A percentile compares a stretch with the other conserved stretches of the same genome.
phyloP scores from a whole-genome alignment of 129 eudicot genomes.

The Arctium minus region DNA sequence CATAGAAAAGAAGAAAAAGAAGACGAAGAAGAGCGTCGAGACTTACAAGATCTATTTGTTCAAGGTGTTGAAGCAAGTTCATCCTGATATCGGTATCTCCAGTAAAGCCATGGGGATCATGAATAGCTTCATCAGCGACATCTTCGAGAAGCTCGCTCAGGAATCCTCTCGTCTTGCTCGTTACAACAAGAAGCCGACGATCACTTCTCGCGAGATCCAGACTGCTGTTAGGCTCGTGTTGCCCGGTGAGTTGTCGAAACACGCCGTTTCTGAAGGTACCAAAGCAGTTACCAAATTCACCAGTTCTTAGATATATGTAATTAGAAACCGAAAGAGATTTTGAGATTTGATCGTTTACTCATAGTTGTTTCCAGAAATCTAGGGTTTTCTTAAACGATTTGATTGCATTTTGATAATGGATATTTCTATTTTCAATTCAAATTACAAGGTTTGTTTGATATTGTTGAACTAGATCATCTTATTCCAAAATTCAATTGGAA shows the following conservation, averaged over 20 bases:
- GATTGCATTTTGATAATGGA: neutral
- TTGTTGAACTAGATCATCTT: neutral
- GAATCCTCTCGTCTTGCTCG: slow-evolving; percentile 19
- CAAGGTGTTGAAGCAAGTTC: slow-evolving; percentile 13
- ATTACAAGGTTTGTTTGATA: neutral
- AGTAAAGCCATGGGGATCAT: slow-evolving; percentile 11
- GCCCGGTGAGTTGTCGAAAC: slow-evolving; percentile 25
- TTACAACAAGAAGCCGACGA: neutral
- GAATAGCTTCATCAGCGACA: slow-evolving; percentile 3
- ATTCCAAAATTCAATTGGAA: neutral
- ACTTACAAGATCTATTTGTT: slow-evolving; percentile 2
- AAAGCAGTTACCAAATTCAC: slow-evolving; percentile 22
- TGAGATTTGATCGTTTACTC: neutral
- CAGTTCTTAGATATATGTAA: neutral
- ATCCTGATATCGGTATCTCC: slow-evolving; percentile 10
- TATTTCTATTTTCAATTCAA: neutral
- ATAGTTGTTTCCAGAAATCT: neutral
- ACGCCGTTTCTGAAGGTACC: slow-evolving; percentile 25
- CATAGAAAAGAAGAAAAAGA: slow-evolving; percentile 9
- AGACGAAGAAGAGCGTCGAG: slow-evolving; percentile 7
- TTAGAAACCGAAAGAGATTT: neutral
- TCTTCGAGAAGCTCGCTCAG: slow-evolving; percentile 22
- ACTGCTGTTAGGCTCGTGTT: slow-evolving; percentile 20
- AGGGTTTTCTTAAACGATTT: neutral
- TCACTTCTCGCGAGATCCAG: slow-evolving; percentile 14